These are phyloP conservation scores for Cyclospora cayetanensis DNA, from an alignment of 169 alveolate species.

Conservation along the genomic window DNA sequence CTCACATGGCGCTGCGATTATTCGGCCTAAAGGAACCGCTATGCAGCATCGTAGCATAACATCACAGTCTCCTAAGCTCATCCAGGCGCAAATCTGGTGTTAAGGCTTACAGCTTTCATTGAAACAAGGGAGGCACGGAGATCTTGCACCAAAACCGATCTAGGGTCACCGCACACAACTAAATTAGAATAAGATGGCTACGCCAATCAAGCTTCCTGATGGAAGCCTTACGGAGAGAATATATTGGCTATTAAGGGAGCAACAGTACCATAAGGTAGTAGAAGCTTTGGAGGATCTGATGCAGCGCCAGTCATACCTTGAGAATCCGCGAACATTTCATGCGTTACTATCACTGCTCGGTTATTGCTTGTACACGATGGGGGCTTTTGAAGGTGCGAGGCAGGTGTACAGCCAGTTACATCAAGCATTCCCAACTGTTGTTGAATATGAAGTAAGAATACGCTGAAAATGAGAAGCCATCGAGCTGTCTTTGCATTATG, in stretches of 20 bases:
- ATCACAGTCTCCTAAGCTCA: too few relatives aligned
- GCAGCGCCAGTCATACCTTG: background rate
- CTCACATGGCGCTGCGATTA: too few relatives aligned
- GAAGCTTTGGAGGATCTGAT: background rate
- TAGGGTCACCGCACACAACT: too few relatives aligned
- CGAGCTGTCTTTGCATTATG: background rate
- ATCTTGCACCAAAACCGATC: too few relatives aligned
- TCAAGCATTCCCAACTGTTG: slow-evolving; percentile 34
- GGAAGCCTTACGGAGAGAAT: slow-evolving; percentile 39
- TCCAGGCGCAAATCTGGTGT: too few relatives aligned
- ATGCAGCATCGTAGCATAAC: too few relatives aligned
- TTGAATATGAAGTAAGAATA: slow-evolving; percentile 3
- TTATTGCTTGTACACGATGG: slow-evolving; percentile 34
- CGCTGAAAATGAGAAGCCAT: background rate
- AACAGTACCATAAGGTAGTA: background rate
- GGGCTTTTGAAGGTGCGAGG: slow-evolving; percentile 50
- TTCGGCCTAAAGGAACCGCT: too few relatives aligned
- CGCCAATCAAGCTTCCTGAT: background rate
- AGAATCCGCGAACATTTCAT: background rate
- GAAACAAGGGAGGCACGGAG: too few relatives aligned
- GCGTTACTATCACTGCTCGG: slow-evolving; percentile 41
- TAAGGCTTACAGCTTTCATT: too few relatives aligned
- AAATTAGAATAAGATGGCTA: background rate
- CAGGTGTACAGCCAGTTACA: background rate
- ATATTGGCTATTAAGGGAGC: background rate